Percentiles rank a stretch among this genome's conserved stretches.
These are phyloP conservation scores for Cladosporium sphaerospermum DNA, from an alignment of 2,329 filamentous ascomycete genomes.

Conservation along the genomic window DNA sequence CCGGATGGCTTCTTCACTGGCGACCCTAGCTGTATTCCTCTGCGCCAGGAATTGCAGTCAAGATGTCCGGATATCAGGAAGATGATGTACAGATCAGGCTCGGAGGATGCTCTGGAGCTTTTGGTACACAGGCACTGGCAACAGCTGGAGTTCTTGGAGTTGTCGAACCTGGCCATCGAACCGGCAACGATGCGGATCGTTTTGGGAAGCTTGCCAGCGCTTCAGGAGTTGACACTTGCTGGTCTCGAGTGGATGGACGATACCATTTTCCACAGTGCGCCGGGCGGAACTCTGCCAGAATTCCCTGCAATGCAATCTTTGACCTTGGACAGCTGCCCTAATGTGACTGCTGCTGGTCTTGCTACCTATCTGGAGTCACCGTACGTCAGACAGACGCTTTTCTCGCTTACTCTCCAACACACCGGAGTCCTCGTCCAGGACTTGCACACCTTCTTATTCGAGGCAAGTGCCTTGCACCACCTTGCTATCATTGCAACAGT, in stretches of 20 bases:
- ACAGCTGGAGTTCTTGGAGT: constrained; percentile 65
- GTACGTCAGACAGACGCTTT: constrained; percentile 55
- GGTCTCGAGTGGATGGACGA: constrained; percentile 67
- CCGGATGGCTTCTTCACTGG: constrained; percentile 83
- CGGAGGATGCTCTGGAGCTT: constrained; percentile 69
- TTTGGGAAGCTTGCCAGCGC: constrained; percentile 57
- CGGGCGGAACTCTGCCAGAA: constrained; percentile 53
- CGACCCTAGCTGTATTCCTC: constrained; percentile 64
- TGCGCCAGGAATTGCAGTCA: constrained; percentile 78
- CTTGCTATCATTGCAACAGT: constrained; percentile 54
- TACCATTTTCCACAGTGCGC: constrained; percentile 62
- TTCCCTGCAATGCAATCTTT: constrained; percentile 72
- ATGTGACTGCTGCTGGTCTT: constrained; percentile 66
- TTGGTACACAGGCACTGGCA: constrained; percentile 64
- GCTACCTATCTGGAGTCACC: constrained; percentile 59
- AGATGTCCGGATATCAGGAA: constrained; percentile 78
- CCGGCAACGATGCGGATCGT: constrained; percentile 64
- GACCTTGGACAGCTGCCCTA: constrained; percentile 63
- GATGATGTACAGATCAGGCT: constrained; percentile 76
- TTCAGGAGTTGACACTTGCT: constrained; percentile 70
- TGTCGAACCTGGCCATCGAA: constrained; percentile 63
- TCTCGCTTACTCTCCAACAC: constrained; percentile 62
- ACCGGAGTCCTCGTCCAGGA: constrained; percentile 62
- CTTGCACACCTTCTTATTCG: constrained; percentile 55
- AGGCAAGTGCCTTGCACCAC: constrained; percentile 53